Conservation (phyloP, 164 flowering plant genomes). For the Vitis rotundifolia region DNA sequence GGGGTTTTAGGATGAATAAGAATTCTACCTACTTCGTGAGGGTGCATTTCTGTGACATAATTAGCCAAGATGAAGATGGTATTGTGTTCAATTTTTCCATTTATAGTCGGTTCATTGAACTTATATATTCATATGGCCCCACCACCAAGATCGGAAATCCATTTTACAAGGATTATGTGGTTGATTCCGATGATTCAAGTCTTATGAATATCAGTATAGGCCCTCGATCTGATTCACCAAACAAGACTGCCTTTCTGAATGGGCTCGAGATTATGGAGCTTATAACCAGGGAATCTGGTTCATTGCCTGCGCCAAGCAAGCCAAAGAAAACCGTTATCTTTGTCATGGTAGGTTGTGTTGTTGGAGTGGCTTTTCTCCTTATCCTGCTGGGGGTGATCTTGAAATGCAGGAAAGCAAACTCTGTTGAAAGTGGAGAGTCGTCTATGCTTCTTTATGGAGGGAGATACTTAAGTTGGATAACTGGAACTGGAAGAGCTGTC, state of each 20-base stretch:
- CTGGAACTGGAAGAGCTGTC: not conserved
- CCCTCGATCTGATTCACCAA: too few species aligned
- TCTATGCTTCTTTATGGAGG: not conserved
- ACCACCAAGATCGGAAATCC: not conserved
- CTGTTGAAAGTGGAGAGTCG: not conserved
- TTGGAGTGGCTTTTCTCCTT: not conserved
- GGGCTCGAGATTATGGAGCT: conserved; percentile 17
- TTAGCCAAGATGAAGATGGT: too few species aligned
- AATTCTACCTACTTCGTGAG: too few species aligned
- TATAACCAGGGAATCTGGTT: not conserved
- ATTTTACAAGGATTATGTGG: not conserved
- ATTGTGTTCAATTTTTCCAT: too few species aligned
- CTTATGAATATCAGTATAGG: too few species aligned
- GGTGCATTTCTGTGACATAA: too few species aligned
- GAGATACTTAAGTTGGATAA: not conserved
- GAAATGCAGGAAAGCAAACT: not conserved
- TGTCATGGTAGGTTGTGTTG: not conserved
- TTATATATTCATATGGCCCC: not conserved
- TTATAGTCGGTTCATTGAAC: too few species aligned
- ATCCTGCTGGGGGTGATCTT: not conserved
- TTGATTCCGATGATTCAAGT: too few species aligned
- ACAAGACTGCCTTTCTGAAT: not conserved
- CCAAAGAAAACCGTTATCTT: not conserved
- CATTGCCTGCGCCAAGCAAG: not conserved
- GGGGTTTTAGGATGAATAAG: too few species aligned